phyloP scores from a whole-genome alignment of 805 yeast species.

The Saccharomycopsis oosterbeekiorum region DNA sequence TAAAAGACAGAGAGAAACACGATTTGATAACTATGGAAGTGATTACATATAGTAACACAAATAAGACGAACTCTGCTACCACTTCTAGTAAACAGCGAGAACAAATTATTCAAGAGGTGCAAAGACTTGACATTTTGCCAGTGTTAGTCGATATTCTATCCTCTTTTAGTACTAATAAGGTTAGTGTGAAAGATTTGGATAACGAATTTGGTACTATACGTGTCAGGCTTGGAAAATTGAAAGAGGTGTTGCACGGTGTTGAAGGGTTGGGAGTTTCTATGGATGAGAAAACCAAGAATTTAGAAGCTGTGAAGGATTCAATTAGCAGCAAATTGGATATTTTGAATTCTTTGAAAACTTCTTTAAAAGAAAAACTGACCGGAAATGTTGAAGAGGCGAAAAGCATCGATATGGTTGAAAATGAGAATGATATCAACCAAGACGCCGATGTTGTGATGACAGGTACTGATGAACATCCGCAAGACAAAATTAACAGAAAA shows the following conservation, averaged over 20 bases:
- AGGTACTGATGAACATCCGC: background rate
- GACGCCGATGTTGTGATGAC: background rate
- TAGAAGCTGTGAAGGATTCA: background rate
- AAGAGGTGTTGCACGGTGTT: slow-evolving; percentile 27
- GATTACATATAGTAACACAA: background rate
- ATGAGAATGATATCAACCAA: background rate
- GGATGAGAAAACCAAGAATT: background rate
- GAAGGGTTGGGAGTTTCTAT: slow-evolving; percentile 20
- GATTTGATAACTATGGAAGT: background rate
- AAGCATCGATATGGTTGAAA: background rate
- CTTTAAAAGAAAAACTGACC: background rate
- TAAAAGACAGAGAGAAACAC: background rate
- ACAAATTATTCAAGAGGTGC: slow-evolving; percentile 11
- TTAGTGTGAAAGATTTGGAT: slow-evolving; percentile 13
- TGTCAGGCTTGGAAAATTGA: slow-evolving; percentile 24
- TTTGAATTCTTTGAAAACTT: background rate
- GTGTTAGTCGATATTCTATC: slow-evolving; percentile 10
- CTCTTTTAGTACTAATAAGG: slow-evolving; percentile 1
- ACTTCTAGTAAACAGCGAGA: background rate
- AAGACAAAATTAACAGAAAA: background rate
- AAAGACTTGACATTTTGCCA: slow-evolving; percentile 11
- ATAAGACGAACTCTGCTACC: background rate
- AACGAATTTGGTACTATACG: slow-evolving; percentile 16
- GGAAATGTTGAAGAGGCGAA: background rate
- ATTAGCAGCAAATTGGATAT: background rate